These are phyloP conservation scores for Aspergillus melleus DNA, from an alignment of 2,329 filamentous ascomycete species.

Conservation along the genomic window DNA sequence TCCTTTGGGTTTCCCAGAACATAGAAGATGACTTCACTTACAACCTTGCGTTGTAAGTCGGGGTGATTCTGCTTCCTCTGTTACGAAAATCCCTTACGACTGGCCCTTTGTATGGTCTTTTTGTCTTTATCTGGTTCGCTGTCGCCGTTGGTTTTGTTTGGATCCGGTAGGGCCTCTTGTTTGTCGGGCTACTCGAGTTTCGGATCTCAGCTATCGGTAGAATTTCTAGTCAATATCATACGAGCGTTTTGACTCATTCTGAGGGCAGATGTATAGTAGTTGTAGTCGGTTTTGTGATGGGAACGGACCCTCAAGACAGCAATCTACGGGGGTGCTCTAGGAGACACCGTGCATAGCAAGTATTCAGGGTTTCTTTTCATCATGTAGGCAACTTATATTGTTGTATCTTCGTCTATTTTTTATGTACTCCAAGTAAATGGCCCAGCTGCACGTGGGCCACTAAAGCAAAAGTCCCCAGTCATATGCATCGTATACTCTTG, in stretches of 20 bases:
- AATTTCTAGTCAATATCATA: neutral
- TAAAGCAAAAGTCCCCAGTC: neutral
- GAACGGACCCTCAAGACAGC: neutral
- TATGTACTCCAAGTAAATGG: neutral
- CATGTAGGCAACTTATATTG: neutral
- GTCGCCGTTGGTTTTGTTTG: neutral
- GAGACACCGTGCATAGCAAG: too few species aligned
- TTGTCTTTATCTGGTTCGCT: neutral
- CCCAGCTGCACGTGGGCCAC: neutral
- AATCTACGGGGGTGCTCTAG: neutral
- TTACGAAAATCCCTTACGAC: neutral
- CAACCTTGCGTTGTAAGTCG: conserved; percentile 59
- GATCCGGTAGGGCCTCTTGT: neutral
- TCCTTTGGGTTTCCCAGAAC: conserved; percentile 70
- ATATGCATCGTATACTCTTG: neutral
- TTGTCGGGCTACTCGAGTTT: neutral
- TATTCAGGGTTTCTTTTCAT: neutral
- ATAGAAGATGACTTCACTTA: conserved; percentile 74
- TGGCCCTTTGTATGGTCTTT: neutral
- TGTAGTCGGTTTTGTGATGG: too few species aligned
- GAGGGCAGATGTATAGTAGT: too few species aligned
- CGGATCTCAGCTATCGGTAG: neutral
- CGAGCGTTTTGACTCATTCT: neutral
- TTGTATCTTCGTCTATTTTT: neutral
- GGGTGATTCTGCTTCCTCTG: neutral